Percentiles rank a stretch among this genome's conserved stretches.
Evolutionary conservation across 2,329 filamentous ascomycete genomes (phyloP).

Genomic region (Rugonectria rugulosa): DNA sequence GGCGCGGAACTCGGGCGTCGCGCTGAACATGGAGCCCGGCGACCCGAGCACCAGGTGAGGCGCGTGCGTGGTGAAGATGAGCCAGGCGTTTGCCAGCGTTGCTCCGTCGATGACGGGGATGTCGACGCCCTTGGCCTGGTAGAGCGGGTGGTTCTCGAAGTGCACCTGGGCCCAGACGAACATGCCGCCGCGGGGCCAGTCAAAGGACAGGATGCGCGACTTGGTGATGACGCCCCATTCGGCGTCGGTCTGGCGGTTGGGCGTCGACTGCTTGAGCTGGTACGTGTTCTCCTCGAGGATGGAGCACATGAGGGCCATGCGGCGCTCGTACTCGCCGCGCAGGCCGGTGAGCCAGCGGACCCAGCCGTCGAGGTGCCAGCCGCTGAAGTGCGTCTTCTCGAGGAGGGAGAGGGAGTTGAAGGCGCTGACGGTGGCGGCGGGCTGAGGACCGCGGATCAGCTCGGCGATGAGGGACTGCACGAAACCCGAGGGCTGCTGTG

Average conservation of each 20-base stretch:
- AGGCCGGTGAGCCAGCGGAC: slow-evolving; percentile 90
- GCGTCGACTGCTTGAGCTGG: slow-evolving; percentile 69
- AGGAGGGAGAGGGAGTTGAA: slow-evolving; percentile 54
- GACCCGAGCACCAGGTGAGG: slow-evolving; percentile 74
- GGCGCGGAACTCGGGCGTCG: slow-evolving; percentile 65
- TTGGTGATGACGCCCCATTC: slow-evolving; percentile 82
- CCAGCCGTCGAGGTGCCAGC: slow-evolving; percentile 87
- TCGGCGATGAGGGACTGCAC: slow-evolving; percentile 84
- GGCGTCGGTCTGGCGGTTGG: slow-evolving; percentile 51
- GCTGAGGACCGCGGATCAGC: slow-evolving; percentile 74
- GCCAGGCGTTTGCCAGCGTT: slow-evolving; percentile 69
- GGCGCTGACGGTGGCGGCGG: slow-evolving; percentile 52
- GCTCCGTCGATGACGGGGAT: slow-evolving; percentile 58
- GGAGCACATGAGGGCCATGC: slow-evolving; percentile 82
- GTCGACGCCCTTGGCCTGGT: slow-evolving; percentile 43
- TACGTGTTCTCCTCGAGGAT: slow-evolving; percentile 74
- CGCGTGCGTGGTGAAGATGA: slow-evolving; percentile 73
- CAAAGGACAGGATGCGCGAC: slow-evolving; percentile 76
- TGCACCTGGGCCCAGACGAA: slow-evolving; percentile 84
- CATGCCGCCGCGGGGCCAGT: slow-evolving; percentile 88
- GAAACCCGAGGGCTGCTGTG: slow-evolving; percentile 88
- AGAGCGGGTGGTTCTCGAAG: slow-evolving; percentile 78
- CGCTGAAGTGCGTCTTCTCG: slow-evolving; percentile 56
- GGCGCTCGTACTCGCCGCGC: slow-evolving; percentile 81
- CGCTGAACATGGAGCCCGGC: slow-evolving; percentile 78